A percentile compares a stretch with the other conserved stretches of the same genome.
These are phyloP conservation scores for Epicoccum sorghinum DNA, from an alignment of 2,329 filamentous ascomycete species.

Conservation along the genomic window DNA sequence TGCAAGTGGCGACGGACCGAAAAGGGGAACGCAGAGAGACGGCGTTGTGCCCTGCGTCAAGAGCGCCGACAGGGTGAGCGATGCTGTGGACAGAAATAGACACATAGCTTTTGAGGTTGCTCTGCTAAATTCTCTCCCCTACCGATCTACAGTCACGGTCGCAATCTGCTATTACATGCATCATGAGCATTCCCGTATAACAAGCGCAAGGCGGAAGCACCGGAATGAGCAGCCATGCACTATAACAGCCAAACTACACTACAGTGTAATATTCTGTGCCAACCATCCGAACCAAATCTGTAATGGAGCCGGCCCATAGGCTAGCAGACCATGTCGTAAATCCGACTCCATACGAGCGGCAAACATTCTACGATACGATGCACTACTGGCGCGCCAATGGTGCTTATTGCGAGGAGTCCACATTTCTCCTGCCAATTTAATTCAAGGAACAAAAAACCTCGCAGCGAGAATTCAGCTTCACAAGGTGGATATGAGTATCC, in stretches of 20 bases:
- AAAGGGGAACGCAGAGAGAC: conserved; percentile 7
- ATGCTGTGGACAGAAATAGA: conserved; percentile 3
- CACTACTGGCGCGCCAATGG: conserved; percentile 1
- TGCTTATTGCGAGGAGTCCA: background rate
- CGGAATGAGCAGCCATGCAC: background rate
- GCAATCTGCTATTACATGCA: background rate
- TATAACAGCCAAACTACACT: background rate
- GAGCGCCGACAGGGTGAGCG: background rate
- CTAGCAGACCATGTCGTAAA: background rate
- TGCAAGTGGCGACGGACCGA: conserved; percentile 9
- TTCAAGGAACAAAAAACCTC: no score
- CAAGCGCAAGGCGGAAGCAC: background rate
- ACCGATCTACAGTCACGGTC: background rate
- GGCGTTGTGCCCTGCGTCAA: conserved; percentile 15
- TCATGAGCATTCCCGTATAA: background rate
- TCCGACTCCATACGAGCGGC: background rate
- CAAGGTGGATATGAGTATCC: no score
- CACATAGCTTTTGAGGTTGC: conserved; percentile 1
- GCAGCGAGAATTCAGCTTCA: no score
- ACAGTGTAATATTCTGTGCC: background rate
- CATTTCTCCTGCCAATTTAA: background rate
- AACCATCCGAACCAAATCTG: background rate
- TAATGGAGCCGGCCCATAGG: conserved; percentile 1
- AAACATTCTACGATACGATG: background rate
- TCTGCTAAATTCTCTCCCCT: background rate